Base-by-base conservation (phyloP, 2,329 filamentous ascomycete species). In the Nemania bipapillata region DNA sequence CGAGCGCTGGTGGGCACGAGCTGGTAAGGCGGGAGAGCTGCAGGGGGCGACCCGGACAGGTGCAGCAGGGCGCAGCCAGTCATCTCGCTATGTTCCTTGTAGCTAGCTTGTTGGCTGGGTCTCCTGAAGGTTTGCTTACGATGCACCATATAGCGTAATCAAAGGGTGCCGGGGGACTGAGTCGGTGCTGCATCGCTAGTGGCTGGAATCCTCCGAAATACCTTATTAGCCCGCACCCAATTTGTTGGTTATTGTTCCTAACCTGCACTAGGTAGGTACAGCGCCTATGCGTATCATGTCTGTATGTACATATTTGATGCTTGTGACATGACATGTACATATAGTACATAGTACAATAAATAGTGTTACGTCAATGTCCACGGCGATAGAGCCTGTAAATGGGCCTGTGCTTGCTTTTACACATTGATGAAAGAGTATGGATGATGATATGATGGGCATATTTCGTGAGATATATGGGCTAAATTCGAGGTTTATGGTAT, bases 201-300 rank as follows among this genome's bases (percentile, higher is more conserved):
- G 69, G 73, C 71, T 75, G 75, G 75, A 73, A 72, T 73, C 72
- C 71, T 72, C 75, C 75, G 75, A 75, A 53, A 65, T 63, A 55
- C 60, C 37, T 64, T 63, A 63, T 63, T 65, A 61, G 59, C 59
- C 52, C 53, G 30, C 70, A 63, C 58, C 49, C 67, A 61, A 66
- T 55, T 61, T 42, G 61, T 32, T 54, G 20, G 49, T 22, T n/a
- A 28, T 52, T n/a, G 15, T 40, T 40, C 37, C 37, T 12, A 45
- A 45, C 11, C 54, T 32, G 30, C 30, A 32, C 15, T 45, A 45
- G 2, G 17, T 45, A 45, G n/a, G n/a, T n/a, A n/a, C n/a, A n/a
- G n/a, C n/a, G n/a, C 40, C 17, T 45, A 17, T n/a, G 20, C 24
- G 22, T 22, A 56, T n/a, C 32, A 40, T 37, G 30, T 37, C 28